phyloP scores from a whole-genome alignment of 164 flowering plant genomes.

The Kingdonia uniflora region DNA sequence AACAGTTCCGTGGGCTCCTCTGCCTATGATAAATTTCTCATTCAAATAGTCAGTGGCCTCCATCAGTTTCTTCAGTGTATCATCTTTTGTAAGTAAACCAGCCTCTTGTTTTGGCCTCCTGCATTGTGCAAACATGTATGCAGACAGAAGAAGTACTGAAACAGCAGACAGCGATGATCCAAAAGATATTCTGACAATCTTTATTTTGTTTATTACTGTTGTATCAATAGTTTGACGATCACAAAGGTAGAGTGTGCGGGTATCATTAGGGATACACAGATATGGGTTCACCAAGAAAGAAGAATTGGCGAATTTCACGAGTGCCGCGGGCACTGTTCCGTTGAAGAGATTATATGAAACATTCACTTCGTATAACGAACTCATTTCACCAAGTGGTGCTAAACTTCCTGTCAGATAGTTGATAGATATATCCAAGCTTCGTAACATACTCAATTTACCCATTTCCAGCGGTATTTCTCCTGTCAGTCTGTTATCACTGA shows the following conservation, averaged over 20 bases:
- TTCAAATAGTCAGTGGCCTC: conserved; percentile 56
- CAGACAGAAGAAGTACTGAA: conserved; percentile 20
- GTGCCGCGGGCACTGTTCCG: conserved; percentile 42
- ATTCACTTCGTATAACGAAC: conserved; percentile 31
- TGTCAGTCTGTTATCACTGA: conserved; percentile 44
- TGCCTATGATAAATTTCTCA: conserved; percentile 49
- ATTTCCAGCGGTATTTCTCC: conserved; percentile 54
- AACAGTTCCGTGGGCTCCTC: conserved; percentile 81
- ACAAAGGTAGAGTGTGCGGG: conserved; percentile 10
- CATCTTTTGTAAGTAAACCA: conserved; percentile 30
- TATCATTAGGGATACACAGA: conserved; percentile 33
- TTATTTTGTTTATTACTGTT: conserved; percentile 14
- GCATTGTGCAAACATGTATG: conserved; percentile 9
- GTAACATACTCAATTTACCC: conserved; percentile 30
- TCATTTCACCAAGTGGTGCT: conserved; percentile 22
- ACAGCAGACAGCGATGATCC: conserved; percentile 25
- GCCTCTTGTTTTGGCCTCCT: conserved; percentile 16
- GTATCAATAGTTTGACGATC: conserved; percentile 6
- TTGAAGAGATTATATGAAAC: conserved; percentile 56
- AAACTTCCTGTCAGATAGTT: conserved; percentile 62
- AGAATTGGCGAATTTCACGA: conserved; percentile 31
- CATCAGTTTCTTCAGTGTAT: conserved; percentile 42
- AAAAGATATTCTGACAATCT: conserved; percentile 33
- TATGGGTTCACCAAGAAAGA: conserved; percentile 52
- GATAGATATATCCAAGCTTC: conserved; percentile 44